phyloP scores from a whole-genome alignment of 2,329 filamentous ascomycete genomes.

The Neofusicoccum sp. region DNA sequence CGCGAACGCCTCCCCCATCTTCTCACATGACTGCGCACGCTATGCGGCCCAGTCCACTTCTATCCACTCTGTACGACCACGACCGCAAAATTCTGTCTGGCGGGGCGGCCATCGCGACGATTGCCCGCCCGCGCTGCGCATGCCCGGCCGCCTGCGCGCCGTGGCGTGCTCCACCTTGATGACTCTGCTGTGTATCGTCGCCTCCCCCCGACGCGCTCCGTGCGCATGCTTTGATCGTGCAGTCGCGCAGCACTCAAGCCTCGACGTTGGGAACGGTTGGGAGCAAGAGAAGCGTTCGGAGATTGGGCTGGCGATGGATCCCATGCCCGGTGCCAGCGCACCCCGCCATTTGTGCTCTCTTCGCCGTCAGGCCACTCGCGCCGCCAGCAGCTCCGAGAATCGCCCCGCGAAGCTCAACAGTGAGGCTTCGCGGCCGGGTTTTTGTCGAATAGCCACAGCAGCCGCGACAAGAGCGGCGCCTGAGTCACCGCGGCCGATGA shows the following conservation, averaged over 20 bases:
- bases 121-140: not conserved
- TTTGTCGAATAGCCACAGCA: constrained; percentile 6
- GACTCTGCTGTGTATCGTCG: constrained; percentile 15
- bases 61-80: constrained; percentile 5
- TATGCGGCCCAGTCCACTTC: constrained; percentile 14
- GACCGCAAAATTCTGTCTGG: constrained; percentile 4
- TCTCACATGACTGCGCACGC: constrained; percentile 16
- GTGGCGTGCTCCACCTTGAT: constrained; percentile 6
- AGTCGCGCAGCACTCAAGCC: not conserved
- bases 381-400: not conserved
- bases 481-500: not conserved
- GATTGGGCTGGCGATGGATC: constrained; percentile 14
- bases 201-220: constrained; percentile 3
- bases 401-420: constrained; percentile 6
- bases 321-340: constrained; percentile 12
- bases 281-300: constrained; percentile 10
- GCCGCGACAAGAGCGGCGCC: constrained; percentile 11
- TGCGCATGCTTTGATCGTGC: constrained; percentile 14
- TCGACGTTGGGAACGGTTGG: not conserved
- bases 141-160: not conserved
- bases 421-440: constrained; percentile 5
- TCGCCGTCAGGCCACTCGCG: constrained; percentile 2
- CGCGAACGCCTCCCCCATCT: constrained; percentile 16
- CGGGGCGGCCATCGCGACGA: constrained; percentile 8
- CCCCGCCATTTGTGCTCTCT: constrained; percentile 6